Evolutionary conservation across 805 yeast species (phyloP).

Genomic region (Sugiyamaella boreocaroliniensis): DNA sequence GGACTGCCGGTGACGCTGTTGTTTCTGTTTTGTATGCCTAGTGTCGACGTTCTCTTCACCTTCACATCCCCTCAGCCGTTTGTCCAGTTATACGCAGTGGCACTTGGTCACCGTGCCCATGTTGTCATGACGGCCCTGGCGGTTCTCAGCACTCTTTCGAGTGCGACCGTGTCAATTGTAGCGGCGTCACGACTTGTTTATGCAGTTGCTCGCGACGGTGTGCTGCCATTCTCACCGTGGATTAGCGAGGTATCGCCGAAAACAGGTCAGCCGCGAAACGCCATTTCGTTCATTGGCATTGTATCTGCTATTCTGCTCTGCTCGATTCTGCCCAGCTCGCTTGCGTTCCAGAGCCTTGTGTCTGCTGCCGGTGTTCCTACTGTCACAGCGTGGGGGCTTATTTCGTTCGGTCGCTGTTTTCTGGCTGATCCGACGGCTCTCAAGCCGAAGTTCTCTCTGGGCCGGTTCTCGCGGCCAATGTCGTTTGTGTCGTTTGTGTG

Average conservation of each 20-base stretch:
- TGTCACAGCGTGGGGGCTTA: conserved; percentile 18
- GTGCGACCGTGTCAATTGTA: conserved; percentile 15
- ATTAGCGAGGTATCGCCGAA: conserved; percentile 14
- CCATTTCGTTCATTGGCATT: conserved; percentile 18
- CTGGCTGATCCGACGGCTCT: conserved; percentile 3
- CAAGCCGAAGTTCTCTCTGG: conserved; percentile 17
- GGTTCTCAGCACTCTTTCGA: conserved; percentile 11
- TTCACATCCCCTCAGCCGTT: conserved; percentile 21
- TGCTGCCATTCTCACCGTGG: conserved; percentile 21
- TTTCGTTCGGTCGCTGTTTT: conserved; percentile 19
- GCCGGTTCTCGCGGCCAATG: conserved; percentile 16
- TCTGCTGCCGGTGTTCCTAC: conserved; percentile 22
- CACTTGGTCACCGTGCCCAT: conserved; percentile 20
- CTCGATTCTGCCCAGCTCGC: conserved; percentile 17
- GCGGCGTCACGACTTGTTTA: conserved; percentile 22
- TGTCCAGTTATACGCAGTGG: conserved; percentile 19
- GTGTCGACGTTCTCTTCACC: conserved; percentile 12
- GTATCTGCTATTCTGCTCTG: conserved; percentile 19
- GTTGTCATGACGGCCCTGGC: conserved; percentile 17
- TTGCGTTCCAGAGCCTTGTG: conserved; percentile 22
- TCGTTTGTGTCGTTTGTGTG: conserved; percentile 16
- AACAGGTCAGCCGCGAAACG: conserved; percentile 19
- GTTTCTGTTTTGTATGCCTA: conserved; percentile 20
- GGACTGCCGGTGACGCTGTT: conserved; percentile 14
- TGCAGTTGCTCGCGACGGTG: conserved; percentile 24